Evolutionary conservation across 148 eudicot species (phyloP), one percentile per base, ranked within the genome.

Genomic region (Cornus controversa): DNA sequence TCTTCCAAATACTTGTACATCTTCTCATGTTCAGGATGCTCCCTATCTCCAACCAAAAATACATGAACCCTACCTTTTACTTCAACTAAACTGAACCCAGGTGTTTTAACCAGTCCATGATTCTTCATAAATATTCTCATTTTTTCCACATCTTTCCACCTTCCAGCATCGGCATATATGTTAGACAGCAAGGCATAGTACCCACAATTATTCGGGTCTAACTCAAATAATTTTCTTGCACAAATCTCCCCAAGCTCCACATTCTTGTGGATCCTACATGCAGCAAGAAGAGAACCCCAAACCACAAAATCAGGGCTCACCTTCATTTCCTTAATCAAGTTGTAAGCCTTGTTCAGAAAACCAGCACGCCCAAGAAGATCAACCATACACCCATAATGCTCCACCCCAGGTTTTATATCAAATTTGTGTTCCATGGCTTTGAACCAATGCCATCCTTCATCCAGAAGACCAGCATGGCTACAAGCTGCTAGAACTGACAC

Each of bases 161-260:
- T 87, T 70, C 94, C 89, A 76, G 90, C 92, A 89, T 89, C 92
- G 8, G 94, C 94, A 78, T 89, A 91, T 88, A 91, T 87, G 74
- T 91, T 91, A 16, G 92, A 89, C 26, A 91, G 90, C 79, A 89
- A 76, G 58, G 89, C 90, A 62, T 87, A 91, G 75, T 89, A 89
- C 58, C 92, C 94, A 77, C 90, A 89, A 69, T 89, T 86, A 45
- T 72, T 84, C 0, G 88, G 78, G 75, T 89, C 94, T 66, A 91
- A 79, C 66, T 87, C 83, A 70, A 91, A 89, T 66, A 91, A 77
- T 71, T 87, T 87, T 22, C 72, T 65, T 14, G 94, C 92, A 9
- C 88, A 87, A 47, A 89, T 77, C 83, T 91, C 90, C 11, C 90
- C 94, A 22, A 91, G 83, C 62, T 91, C 94, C 66, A 89, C 81